Evolutionary conservation across 345 rosid genomes (phyloP), one percentile per base, ranked within the genome.

Genomic region (Gynandropsis gynandra): DNA sequence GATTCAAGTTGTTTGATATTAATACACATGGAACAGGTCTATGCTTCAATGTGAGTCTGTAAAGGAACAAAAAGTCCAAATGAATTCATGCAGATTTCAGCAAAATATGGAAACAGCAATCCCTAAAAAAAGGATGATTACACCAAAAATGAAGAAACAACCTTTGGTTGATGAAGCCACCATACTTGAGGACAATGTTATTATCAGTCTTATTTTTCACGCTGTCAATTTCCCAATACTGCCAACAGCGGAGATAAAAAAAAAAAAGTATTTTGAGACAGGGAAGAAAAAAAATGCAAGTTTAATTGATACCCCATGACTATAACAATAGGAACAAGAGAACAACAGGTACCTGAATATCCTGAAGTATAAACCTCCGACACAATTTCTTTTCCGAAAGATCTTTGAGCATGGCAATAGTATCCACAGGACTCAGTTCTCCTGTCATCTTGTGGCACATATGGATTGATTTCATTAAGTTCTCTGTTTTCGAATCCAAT

Each of bases 121-220:
- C 37, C 42, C 58, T 20, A 32, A 54, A 16, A 9, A 17, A n/a
- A 41, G 42, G 42, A 29, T 48, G 32, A 31, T 14, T 50, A 48
- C 19, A 31, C n/a, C n/a, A 42, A 67, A 45, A 61, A 17, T 29
- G 48, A 49, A 44, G 43, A 65, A 63, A 63, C 56, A 74, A 89
- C 98, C 92, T 87, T 70, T 87, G 92, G 71, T 61, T 58, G 46
- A 90, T 62, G 42, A 87, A 67, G 38, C 79, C 89, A 50, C 48
- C 68, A 68, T 87, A 83, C 58, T 78, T 75, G 34, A 90, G 83
- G 48, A 72, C 66, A 63, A 90, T 58, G 62, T 46, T 67, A 63
- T 64, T 65, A 41, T 72, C 74, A 66, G 56, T 67, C 55, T 34
- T 57, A 52, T 61, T 69, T 45, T 66, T 72, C 46, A 83, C 63